phyloP scores from a whole-genome alignment of 345 rosid genomes.

The Sonneratia alba region DNA sequence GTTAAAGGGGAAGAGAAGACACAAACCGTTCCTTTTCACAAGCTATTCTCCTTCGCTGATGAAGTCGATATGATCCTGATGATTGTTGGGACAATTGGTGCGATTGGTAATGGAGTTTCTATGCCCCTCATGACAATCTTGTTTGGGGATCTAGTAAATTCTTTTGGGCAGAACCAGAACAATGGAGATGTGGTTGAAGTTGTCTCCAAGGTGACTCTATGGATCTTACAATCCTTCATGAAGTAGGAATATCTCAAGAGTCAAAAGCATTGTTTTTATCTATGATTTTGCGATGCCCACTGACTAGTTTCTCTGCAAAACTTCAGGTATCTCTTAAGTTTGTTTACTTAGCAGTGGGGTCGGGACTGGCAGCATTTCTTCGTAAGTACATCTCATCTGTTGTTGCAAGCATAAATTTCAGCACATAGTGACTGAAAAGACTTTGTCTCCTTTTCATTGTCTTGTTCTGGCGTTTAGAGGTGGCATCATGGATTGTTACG shows the following conservation, averaged over 20 bases:
- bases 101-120: constrained; percentile 52
- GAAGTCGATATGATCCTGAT: constrained; percentile 47
- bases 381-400: constrained; percentile 44
- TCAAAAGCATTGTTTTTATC: not conserved
- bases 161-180: constrained; percentile 61
- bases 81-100: constrained; percentile 59
- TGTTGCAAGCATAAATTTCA: not conserved
- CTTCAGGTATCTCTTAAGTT: constrained; percentile 56
- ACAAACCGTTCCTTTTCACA: constrained; percentile 47
- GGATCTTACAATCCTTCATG: too few relatives aligned
- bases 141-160: constrained; percentile 51
- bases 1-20: constrained; percentile 38
- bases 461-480: constrained; percentile 35
- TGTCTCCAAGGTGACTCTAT: constrained; percentile 44
- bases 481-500: constrained; percentile 75
- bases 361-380: constrained; percentile 45
- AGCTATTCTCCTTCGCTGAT: constrained; percentile 73
- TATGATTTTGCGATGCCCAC: not conserved
- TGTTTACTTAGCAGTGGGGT: constrained; percentile 72
- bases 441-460: not conserved
- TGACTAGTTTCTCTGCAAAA: not conserved
- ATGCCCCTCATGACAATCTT: constrained; percentile 70
- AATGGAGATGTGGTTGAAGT: constrained; percentile 19
- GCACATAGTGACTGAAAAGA: not conserved
- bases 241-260: too few relatives aligned